phyloP scores from a whole-genome alignment of 1,284 basidiomycete species.

The Marasmius fiardii region DNA sequence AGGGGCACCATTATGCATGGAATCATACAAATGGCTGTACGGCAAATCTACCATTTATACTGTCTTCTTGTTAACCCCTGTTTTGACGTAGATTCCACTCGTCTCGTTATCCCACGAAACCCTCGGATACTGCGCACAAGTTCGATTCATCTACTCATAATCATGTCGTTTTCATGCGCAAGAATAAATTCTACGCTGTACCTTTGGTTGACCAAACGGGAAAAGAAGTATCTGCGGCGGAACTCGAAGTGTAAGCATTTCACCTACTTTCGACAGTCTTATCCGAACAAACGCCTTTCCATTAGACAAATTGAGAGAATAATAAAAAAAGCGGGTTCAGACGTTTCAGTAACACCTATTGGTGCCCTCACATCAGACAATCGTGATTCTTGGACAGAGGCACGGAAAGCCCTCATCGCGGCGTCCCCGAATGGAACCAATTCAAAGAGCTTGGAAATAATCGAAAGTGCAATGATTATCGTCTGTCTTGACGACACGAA shows the following conservation, averaged over 20 bases:
- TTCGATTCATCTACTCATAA: conserved; percentile 78
- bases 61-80: neutral
- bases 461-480: conserved; percentile 89
- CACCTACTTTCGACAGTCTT: neutral
- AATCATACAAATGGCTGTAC: conserved; percentile 91
- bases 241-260: conserved; percentile 64
- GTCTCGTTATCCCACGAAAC: conserved; percentile 80
- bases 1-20: conserved; percentile 85
- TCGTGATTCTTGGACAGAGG: conserved; percentile 88
- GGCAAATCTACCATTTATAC: conserved; percentile 17
- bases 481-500: conserved; percentile 82
- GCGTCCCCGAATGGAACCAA: conserved; percentile 59
- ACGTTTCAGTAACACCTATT: conserved; percentile 52
- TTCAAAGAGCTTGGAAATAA: conserved; percentile 66
- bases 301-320: conserved; percentile 77
- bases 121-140: conserved; percentile 82
- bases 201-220: conserved; percentile 64
- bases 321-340: conserved; percentile 63
- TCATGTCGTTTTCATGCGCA: conserved; percentile 88
- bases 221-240: conserved; percentile 67
- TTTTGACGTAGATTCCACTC: conserved; percentile 74
- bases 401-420: conserved; percentile 65
- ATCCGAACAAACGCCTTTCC: conserved; percentile 9
- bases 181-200: conserved; percentile 89
- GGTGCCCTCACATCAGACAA: conserved; percentile 89